phyloP scores from a whole-genome alignment of 495 filamentous ascomycete species.

The Daldinia loculata region DNA sequence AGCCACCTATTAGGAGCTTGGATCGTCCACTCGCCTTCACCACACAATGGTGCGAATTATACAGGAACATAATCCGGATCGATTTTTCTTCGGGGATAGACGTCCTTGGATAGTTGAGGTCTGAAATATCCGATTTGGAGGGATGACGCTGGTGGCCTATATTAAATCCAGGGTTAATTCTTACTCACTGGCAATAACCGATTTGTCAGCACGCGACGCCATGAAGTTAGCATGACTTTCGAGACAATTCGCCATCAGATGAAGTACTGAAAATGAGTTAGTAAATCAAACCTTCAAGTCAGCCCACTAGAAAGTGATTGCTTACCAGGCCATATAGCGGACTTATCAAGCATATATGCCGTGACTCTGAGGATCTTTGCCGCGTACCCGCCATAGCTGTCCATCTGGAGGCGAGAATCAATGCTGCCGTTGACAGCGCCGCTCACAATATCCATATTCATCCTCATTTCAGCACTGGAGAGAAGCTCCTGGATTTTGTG shows the following conservation, averaged over 20 bases:
- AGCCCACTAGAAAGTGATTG: conserved; percentile 9
- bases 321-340: conserved; percentile 91
- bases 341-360: conserved; percentile 88
- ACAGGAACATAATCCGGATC: not conserved
- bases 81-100: not conserved
- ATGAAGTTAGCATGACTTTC: conserved; percentile 87
- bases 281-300: not conserved
- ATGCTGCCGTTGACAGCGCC: conserved; percentile 56
- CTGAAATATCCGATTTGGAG: conserved; percentile 12
- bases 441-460: conserved; percentile 64
- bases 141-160: conserved; percentile 15
- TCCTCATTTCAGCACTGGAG: conserved; percentile 79
- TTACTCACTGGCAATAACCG: conserved; percentile 55
- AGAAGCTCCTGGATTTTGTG: conserved; percentile 86
- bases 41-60: not conserved
- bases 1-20: not conserved
- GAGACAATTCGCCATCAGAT: conserved; percentile 85
- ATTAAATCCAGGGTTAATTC: not conserved
- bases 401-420: conserved; percentile 63
- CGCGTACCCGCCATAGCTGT: conserved; percentile 76
- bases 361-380: conserved; percentile 87
- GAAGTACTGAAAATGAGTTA: conserved; percentile 67
- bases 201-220: conserved; percentile 71
- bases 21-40: not conserved
- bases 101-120: not conserved